A percentile compares a stretch with the other conserved stretches of the same genome.
Conservation (phyloP, 352 stramenopile species). For the Phytophthora pistaciae region DNA sequence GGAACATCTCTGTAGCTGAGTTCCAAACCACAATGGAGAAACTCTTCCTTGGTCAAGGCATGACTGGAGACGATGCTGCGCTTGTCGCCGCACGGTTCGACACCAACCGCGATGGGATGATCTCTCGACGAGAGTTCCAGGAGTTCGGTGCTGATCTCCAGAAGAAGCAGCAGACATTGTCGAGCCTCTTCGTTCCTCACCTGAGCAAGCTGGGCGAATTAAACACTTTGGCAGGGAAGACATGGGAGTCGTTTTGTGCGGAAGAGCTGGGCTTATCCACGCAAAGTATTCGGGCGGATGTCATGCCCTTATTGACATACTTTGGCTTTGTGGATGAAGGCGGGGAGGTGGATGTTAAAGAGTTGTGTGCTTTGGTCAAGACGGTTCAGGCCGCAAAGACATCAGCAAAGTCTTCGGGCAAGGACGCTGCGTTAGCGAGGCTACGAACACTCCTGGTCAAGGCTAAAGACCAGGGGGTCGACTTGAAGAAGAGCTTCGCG, state of each 20-base stretch:
- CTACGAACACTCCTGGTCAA: constrained; percentile 37
- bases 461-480: constrained; percentile 51
- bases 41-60: constrained; percentile 49
- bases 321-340: constrained; percentile 40
- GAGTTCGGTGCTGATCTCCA: constrained; percentile 58
- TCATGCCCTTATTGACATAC: constrained; percentile 33
- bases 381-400: constrained; percentile 7
- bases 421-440: constrained; percentile 15
- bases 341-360: constrained; percentile 31
- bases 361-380: constrained; percentile 39
- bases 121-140: constrained; percentile 73
- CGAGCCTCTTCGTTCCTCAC: constrained; percentile 36
- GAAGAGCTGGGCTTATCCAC: constrained; percentile 40
- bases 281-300: constrained; percentile 23
- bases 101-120: constrained; percentile 57
- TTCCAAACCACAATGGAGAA: constrained; percentile 64
- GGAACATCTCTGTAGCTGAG: constrained; percentile 62
- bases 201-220: constrained; percentile 21
- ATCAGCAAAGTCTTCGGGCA: constrained; percentile 4
- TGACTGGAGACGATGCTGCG: constrained; percentile 48
- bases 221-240: constrained; percentile 17
- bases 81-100: constrained; percentile 63
- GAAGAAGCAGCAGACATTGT: constrained; percentile 38
- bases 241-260: constrained; percentile 48
- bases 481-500: constrained; percentile 56